Evolutionary conservation across 2,329 filamentous ascomycete species (phyloP), one percentile per base, ranked within the genome.

Genomic region (Diaporthe velutina): DNA sequence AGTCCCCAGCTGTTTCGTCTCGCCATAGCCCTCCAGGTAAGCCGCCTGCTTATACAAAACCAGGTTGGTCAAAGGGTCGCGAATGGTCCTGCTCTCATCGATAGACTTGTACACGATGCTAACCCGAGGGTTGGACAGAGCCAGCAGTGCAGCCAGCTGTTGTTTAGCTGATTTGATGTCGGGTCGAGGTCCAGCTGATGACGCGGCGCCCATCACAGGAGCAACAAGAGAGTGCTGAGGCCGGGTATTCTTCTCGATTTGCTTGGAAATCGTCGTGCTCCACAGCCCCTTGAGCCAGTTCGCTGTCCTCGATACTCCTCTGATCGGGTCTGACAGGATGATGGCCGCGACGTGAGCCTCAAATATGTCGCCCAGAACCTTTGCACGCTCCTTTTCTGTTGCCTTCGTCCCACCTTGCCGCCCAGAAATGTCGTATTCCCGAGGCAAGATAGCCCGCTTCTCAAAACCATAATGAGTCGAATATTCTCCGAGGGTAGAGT

Each of bases 261-360:
- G 87, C 33, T 89, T 83, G 38, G 85, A 81, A 50, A 97, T 84
- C 6, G 90, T 91, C 61, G 87, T 90, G 5, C 89, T 89, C 95
- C 95, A 98, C 0, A 98, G 85, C 10, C 88, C 84, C 68, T 90
- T 92, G 60, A 98, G 84, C 95, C 95, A 98, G 19, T 87, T 82
- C 70, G 93, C 88, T 2, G 90, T 92, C 2, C 86, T 87, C 10
- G 83, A 77, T 61, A 93, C 89, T 1, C 96, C 95, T 61, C 90
- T 81, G 4, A 85, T 83, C 0, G 91, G 87, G 78, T 95, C 90
- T 1, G 93, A 92, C 2, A 95, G 85, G 45, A 98, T 89, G 8
- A 96, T 84, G 4, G 93, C 96, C 12, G 94, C 96, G 22, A 98
- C 90, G 79, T 97, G 98, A 0, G 96, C 94, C 82, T 98, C 96